Conservation (phyloP, 306 rosid genomes). For the Malus fusca region DNA sequence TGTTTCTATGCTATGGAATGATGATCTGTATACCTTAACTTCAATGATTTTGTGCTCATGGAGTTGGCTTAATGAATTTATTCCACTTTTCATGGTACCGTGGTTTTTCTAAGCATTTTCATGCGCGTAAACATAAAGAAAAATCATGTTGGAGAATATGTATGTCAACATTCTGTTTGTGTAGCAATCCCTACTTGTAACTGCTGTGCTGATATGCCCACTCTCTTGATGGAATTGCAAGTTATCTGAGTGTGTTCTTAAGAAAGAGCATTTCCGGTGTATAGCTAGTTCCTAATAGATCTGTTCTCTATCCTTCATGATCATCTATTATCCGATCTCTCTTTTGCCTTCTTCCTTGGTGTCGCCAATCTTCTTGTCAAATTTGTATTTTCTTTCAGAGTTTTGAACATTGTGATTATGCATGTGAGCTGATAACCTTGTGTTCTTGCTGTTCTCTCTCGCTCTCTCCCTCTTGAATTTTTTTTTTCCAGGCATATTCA, state of each 20-base stretch:
- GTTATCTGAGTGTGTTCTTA: not conserved
- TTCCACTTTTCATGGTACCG: not conserved
- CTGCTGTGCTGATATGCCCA: not conserved
- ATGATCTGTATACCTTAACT: not conserved
- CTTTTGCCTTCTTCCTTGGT: not conserved
- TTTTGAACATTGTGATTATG: not conserved
- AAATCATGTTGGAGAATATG: not conserved
- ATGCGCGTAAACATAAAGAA: not conserved
- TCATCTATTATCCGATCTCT: not conserved
- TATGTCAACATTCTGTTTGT: not conserved
- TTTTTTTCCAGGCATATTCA: constrained; percentile 11
- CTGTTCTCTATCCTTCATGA: not conserved
- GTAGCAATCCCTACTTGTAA: not conserved
- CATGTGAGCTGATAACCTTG: not conserved
- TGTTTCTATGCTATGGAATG: not conserved
- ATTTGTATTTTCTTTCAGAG: not conserved
- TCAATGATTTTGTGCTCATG: not conserved
- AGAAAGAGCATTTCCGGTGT: not conserved
- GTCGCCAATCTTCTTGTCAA: not conserved
- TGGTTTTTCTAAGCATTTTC: not conserved
- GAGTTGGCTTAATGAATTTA: not conserved
- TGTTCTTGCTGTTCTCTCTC: not conserved
- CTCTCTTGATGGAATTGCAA: not conserved
- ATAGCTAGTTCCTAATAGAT: not conserved
- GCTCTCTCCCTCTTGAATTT: not conserved